A percentile compares a stretch with the other conserved stretches of the same genome.
These are phyloP conservation scores for Kokia cookei DNA, from an alignment of 441 rosid species.

Conservation along the genomic window DNA sequence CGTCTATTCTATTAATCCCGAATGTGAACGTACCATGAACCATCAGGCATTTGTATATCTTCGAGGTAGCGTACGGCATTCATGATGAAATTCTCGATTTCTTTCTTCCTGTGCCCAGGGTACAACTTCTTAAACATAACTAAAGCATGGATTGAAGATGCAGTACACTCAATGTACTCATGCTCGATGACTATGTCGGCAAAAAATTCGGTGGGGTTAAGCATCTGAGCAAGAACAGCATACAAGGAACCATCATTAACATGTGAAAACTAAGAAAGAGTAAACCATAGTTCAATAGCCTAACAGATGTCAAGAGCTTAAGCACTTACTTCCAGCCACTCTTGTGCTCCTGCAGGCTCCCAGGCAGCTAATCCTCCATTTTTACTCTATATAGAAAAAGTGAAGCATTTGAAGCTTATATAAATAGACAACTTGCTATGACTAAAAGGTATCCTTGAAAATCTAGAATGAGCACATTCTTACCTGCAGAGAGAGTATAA, in stretches of 20 bases:
- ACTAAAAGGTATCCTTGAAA: not conserved
- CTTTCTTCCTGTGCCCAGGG: constrained; percentile 57
- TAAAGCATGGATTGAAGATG: constrained; percentile 52
- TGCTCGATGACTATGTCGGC: constrained; percentile 67
- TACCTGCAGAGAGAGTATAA: constrained; percentile 62
- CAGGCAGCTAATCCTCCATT: constrained; percentile 71
- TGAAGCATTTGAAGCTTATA: not conserved
- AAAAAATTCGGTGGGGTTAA: constrained; percentile 68
- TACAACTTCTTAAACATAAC: constrained; percentile 41
- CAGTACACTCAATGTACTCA: constrained; percentile 66
- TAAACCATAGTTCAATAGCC: not conserved
- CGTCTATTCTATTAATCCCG: not conserved
- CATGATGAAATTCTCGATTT: constrained; percentile 36
- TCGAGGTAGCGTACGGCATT: constrained; percentile 36
- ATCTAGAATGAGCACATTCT: not conserved
- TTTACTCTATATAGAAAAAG: constrained; percentile 37
- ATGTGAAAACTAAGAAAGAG: not conserved
- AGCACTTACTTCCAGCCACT: constrained; percentile 63
- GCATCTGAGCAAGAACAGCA: constrained; percentile 25
- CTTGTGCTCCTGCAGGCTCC: constrained; percentile 66
- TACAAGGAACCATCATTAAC: not conserved
- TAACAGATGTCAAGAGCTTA: not conserved
- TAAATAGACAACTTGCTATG: not conserved
- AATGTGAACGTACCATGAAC: constrained; percentile 46
- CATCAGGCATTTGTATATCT: constrained; percentile 45